phyloP scores from a whole-genome alignment of 2,329 filamentous ascomycete genomes.

The Penicillium sp. region DNA sequence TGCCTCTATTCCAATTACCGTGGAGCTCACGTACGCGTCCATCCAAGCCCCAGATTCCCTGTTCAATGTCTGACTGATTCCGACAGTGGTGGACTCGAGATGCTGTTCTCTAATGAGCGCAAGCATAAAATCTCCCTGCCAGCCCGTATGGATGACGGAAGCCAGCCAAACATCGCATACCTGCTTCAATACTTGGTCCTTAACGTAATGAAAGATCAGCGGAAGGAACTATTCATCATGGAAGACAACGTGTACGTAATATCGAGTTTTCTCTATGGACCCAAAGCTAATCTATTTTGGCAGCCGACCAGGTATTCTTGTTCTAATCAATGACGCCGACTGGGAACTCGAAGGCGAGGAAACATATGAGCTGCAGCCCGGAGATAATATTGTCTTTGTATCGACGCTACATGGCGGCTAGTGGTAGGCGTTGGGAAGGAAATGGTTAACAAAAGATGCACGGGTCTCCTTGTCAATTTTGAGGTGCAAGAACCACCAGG shows the following conservation, averaged over 20 bases:
- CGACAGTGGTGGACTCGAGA: constrained; percentile 80
- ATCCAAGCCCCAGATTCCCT: constrained; percentile 21
- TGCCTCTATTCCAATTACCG: constrained; percentile 55
- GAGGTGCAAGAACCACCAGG: no score
- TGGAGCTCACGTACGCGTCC: constrained; percentile 66
- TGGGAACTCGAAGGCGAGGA: constrained; percentile 98
- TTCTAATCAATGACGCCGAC: constrained; percentile 95
- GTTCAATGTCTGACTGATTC: constrained; percentile 5
- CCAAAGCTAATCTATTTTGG: constrained; percentile 17
- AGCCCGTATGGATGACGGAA: constrained; percentile 56
- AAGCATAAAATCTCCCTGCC: constrained; percentile 71
- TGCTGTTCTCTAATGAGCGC: constrained; percentile 82
- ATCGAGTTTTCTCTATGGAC: neutral
- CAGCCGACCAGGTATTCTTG: constrained; percentile 91
- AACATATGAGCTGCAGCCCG: constrained; percentile 73
- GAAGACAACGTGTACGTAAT: constrained; percentile 78
- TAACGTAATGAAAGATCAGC: constrained; percentile 76
- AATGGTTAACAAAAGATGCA: neutral
- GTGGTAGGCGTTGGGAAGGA: constrained; percentile 1
- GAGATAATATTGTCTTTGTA: constrained; percentile 91
- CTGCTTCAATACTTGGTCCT: constrained; percentile 77
- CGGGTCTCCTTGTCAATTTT: neutral
- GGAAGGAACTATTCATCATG: constrained; percentile 85
- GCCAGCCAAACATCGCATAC: constrained; percentile 66
- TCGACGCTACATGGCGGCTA: constrained; percentile 93